Evolutionary conservation across 371 early-diverging fungal genomes (phyloP), one percentile per base, ranked within the genome.

Genomic region (Rhizomucor pusillus): DNA sequence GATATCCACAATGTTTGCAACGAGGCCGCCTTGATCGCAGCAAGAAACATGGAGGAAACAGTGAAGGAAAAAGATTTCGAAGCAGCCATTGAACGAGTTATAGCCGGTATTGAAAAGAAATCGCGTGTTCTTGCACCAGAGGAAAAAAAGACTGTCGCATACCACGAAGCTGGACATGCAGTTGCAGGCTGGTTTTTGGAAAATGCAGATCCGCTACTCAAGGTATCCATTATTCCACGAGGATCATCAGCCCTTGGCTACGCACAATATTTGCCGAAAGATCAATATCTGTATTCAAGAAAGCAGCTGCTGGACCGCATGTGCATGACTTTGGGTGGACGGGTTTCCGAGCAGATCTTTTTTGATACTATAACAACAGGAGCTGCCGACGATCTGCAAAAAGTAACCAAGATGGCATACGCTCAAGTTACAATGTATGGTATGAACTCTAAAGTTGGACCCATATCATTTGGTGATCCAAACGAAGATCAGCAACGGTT

Each of bases 101-200:
- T 98, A 73, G 98, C 90, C 9, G 99, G 99, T 22, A 79, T 97
- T n/a, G 98, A 98, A 70, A 96, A 95, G 81, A 95, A 94, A 73
- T 89, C 93, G 18, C 82, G 90, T n/a, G 90, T 96, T 6, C 73
- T 98, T 45, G 89, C 93, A 11, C 97, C 99, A 1, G 92, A 94
- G 59, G 98, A 98, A 70, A 98, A 97, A 86, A 94, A 90, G 76
- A 95, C 92, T 16, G 97, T 98, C 36, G 98, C 99, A 19, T 94
- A 98, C 70, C 99, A 98, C 73, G 99, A 98, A 76, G 98, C 98
- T 16, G 99, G 99, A 6, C 98, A 98, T 62, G 99, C 99, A 35
- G 93, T 98, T 34, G 94, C 90, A 13, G 99, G 97, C 23, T 98
- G 99, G 99, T 96, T 85, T 73, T 68, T 98, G 58, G 81, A 91